phyloP scores from a whole-genome alignment of 2,329 filamentous ascomycete genomes.

The Colletotrichum godetiae region DNA sequence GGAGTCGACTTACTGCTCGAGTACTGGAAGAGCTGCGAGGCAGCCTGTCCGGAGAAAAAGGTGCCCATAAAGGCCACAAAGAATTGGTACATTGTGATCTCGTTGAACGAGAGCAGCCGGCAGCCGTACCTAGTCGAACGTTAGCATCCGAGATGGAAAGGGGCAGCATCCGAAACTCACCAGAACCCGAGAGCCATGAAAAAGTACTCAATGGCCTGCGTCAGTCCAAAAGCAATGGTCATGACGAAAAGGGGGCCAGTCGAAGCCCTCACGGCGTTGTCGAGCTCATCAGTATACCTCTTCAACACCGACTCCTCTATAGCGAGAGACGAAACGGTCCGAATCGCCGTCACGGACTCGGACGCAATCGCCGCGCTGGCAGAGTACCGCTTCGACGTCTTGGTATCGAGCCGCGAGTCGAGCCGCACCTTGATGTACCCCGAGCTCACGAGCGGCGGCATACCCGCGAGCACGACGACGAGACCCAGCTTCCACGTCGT shows the following conservation, averaged over 20 bases:
- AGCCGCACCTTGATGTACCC: constrained; percentile 53
- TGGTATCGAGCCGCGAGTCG: constrained; percentile 52
- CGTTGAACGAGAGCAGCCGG: constrained; percentile 47
- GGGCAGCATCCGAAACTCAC: constrained; percentile 33
- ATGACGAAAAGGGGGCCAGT: constrained; percentile 45
- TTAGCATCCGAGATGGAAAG: not conserved
- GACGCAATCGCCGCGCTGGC: constrained; percentile 56
- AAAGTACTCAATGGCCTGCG: constrained; percentile 50
- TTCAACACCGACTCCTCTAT: constrained; percentile 50
- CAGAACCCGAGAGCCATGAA: constrained; percentile 56
- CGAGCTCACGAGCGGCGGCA: constrained; percentile 49
- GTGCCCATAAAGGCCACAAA: constrained; percentile 64
- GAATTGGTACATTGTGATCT: constrained; percentile 55
- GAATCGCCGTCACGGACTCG: constrained; percentile 52
- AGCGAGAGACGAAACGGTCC: constrained; percentile 54
- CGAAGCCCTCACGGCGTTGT: constrained; percentile 43
- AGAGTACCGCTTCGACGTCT: constrained; percentile 47
- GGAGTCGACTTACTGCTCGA: constrained; percentile 51
- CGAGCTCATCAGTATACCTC: constrained; percentile 45
- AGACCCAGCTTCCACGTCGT: constrained; percentile 61
- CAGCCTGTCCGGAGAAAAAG: constrained; percentile 57
- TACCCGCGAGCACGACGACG: constrained; percentile 56
- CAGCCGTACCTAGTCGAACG: constrained; percentile 46
- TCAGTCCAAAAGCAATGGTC: constrained; percentile 51
- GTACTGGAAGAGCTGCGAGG: constrained; percentile 56